A percentile compares a stretch with the other conserved stretches of the same genome.
Conservation (phyloP, 1,284 basidiomycete genomes). For the Fomitopsis pinicola region DNA sequence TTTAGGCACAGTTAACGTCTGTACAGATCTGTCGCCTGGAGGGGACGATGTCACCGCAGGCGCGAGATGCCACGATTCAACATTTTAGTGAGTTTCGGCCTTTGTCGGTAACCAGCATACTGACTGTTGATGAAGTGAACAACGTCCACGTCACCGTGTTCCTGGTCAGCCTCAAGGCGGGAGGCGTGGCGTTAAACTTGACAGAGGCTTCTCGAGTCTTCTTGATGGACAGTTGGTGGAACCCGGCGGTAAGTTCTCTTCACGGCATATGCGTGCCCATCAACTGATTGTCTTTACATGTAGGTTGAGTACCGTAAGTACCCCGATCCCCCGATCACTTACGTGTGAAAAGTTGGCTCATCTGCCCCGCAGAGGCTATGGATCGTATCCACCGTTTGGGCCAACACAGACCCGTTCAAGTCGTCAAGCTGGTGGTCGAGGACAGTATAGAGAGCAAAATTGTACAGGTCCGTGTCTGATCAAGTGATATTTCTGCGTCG, state of each 20-base stretch:
- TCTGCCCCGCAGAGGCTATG: slow-evolving; percentile 76
- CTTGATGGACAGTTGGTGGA: slow-evolving; percentile 92
- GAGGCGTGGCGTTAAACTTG: slow-evolving; percentile 91
- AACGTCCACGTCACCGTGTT: slow-evolving; percentile 96
- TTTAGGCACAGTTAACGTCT: background rate
- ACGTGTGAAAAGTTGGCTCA: slow-evolving; percentile 10
- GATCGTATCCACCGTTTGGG: slow-evolving; percentile 92
- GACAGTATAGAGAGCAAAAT: slow-evolving; percentile 97
- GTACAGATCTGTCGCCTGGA: slow-evolving; percentile 89
- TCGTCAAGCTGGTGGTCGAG: slow-evolving; percentile 92
- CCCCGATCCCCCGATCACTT: background rate
- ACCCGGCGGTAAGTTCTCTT: slow-evolving; percentile 61
- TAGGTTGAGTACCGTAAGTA: slow-evolving; percentile 68
- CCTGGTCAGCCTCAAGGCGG: slow-evolving; percentile 93
- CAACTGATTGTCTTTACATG: background rate
- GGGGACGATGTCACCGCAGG: slow-evolving; percentile 96
- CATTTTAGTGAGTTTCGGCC: slow-evolving; percentile 74
- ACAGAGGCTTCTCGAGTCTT: slow-evolving; percentile 94
- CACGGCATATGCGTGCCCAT: slow-evolving; percentile 4
- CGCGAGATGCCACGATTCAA: slow-evolving; percentile 91
- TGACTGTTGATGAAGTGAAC: slow-evolving; percentile 56
- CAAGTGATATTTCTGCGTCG: background rate
- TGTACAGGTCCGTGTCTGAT: slow-evolving; percentile 47
- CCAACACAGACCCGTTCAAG: slow-evolving; percentile 88
- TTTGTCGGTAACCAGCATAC: background rate